Evolutionary conservation across 108 stramenopile genomes (phyloP), one percentile per base, ranked within the genome.

Genomic region (Chaetoceros muelleri): DNA sequence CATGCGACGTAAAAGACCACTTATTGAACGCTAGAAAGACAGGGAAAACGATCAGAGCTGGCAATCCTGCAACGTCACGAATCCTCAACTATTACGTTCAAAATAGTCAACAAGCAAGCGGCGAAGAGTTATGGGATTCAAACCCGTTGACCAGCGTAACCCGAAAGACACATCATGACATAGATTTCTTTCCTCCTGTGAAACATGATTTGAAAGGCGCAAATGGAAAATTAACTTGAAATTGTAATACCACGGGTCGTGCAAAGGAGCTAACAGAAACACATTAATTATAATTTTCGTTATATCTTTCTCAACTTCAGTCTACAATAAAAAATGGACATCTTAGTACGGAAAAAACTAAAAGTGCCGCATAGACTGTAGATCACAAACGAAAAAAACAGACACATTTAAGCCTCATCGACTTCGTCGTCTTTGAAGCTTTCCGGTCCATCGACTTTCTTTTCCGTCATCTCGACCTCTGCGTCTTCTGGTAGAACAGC

Each of bases 61-160:
- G 67, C 25, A 85, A 82, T 55, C 87, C 87, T 3, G 83, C 85
- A 2, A 84, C 91, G n/a, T 71, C 76, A 17, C 63, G 87, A 44
- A 82, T 93, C 40, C 63, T 93, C 53, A 84, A 93, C 52, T 89
- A 89, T 58, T 93, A 93, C 57, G 62, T 93, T 2, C 44, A 89
- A 31, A 81, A 83, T 57, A 77, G 84, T 29, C 55, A 67, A 46
- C 60, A 77, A 22, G 56, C 73, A 3, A 34, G 31, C 48, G 53
- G 24, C 29, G 52, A 50, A 27, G 56, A 72, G 34, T 46, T 23
- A 2, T 57, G 66, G 10, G 31, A 67, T 44, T 67, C 48, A 21
- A 68, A 74, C 30, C 61, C 72, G 2, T 30, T 67, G 22, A 79
- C 78, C 1, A 61, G 60, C 10, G 68, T 82, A 10, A 79, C 75